Evolutionary conservation across 139 green algal species (phyloP).

Genomic region (Asterochloris erici): DNA sequence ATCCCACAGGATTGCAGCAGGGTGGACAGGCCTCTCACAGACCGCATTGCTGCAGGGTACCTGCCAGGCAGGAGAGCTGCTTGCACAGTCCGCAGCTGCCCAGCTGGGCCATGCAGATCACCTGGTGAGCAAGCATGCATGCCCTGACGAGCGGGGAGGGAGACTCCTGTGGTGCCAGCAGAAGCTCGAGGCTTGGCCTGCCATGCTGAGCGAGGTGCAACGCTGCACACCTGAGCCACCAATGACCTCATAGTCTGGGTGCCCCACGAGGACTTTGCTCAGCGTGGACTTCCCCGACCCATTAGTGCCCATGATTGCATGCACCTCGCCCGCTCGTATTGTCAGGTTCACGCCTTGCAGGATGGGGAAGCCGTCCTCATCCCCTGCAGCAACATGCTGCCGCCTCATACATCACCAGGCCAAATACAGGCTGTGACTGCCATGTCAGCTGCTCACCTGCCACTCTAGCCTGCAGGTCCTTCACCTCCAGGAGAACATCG

Average conservation of each 20-base stretch:
- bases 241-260: constrained; percentile 97
- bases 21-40: neutral
- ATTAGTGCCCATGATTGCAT: constrained; percentile 99
- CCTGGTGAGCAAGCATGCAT: neutral
- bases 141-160: neutral
- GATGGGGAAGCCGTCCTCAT: constrained; percentile 45
- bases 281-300: constrained; percentile 95
- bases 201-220: neutral
- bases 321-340: constrained; percentile 82
- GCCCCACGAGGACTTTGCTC: constrained; percentile 76
- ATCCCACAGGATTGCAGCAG: neutral
- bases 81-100: neutral
- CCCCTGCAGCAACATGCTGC: constrained; percentile 2
- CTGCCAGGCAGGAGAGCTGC: neutral
- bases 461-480: constrained; percentile 75
- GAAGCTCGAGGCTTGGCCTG: neutral
- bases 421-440: neutral
- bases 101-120: too few species aligned
- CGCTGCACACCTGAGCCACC: constrained; percentile 50
- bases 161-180: neutral
- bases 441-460: constrained; percentile 4
- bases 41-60: neutral
- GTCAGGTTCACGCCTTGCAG: constrained; percentile 90
- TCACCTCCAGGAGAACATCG: constrained; percentile 69
- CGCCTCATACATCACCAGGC: neutral